Percentiles rank a stretch among this genome's conserved stretches.
Evolutionary conservation across 768 basidiomycete genomes (phyloP).

Genomic region (Leccinellum luteum): DNA sequence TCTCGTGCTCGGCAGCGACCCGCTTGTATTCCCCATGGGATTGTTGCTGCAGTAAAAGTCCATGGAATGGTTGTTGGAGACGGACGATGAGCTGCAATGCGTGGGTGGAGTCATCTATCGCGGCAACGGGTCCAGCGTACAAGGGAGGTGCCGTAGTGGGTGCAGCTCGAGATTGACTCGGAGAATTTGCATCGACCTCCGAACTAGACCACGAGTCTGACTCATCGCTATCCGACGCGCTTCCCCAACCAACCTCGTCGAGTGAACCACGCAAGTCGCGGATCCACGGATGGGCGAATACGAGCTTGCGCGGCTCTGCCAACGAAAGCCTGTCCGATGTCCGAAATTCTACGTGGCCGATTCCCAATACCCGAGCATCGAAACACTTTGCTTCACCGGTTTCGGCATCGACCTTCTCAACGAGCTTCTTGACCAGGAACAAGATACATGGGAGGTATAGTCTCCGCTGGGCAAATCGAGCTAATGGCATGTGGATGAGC

Average conservation of each 20-base stretch:
- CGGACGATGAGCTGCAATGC: conserved; percentile 6
- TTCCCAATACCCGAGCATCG: neutral
- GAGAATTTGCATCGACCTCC: neutral
- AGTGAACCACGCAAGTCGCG: conserved; percentile 1
- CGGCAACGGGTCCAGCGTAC: too few species aligned
- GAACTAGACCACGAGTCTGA: neutral
- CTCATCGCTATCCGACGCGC: neutral
- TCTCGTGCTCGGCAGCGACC: neutral
- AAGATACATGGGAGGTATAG: conserved; percentile 12
- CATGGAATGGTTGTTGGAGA: conserved; percentile 9
- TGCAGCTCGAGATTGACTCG: neutral
- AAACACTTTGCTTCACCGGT: neutral
- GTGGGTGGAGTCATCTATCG: neutral
- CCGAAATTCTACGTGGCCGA: conserved; percentile 4
- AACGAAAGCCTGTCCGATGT: neutral
- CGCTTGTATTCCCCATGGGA: neutral
- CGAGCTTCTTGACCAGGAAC: conserved; percentile 1
- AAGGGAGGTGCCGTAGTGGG: neutral
- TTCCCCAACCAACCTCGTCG: neutral
- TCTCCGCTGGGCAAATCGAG: neutral
- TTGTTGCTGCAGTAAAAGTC: conserved; percentile 4
- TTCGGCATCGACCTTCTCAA: neutral
- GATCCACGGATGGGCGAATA: conserved; percentile 15
- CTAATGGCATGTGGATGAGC: neutral
- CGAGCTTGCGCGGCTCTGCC: neutral